A percentile compares a stretch with the other conserved stretches of the same genome.
These are phyloP conservation scores for Ophidiomyces ophidiicola DNA, from an alignment of 2,329 filamentous ascomycete genomes.

Conservation along the genomic window DNA sequence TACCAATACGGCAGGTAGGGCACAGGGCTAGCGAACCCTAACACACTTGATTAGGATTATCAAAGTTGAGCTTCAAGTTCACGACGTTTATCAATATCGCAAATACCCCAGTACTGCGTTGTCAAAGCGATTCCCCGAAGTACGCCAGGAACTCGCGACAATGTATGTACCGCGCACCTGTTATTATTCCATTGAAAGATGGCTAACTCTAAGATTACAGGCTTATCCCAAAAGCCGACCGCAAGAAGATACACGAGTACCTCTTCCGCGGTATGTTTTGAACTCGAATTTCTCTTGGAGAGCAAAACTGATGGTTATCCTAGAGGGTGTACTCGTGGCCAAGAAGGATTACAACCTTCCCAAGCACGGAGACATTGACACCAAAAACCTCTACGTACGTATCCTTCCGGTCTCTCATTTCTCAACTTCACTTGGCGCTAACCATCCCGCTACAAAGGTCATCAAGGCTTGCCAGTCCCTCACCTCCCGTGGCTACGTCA, in stretches of 20 bases:
- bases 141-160: slow-evolving; percentile 43
- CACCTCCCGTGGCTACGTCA: slow-evolving; percentile 94
- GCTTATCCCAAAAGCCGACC: slow-evolving; percentile 99
- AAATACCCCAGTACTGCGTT: slow-evolving; percentile 23
- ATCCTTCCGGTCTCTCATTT: not conserved
- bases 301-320: slow-evolving; percentile 17
- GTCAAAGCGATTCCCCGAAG: slow-evolving; percentile 44
- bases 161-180: slow-evolving; percentile 28
- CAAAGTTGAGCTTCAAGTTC: slow-evolving; percentile 6
- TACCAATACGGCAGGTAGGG: slow-evolving; percentile 10
- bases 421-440: not conserved
- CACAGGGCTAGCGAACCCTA: slow-evolving; percentile 15
- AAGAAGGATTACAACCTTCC: slow-evolving; percentile 99
- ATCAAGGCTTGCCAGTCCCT: slow-evolving; percentile 99
- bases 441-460: slow-evolving; percentile 40
- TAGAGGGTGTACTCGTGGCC: slow-evolving; percentile 77
- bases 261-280: slow-evolving; percentile 69
- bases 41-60: slow-evolving; percentile 6
- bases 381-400: slow-evolving; percentile 88
- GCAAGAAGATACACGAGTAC: slow-evolving; percentile 99
- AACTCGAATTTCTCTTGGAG: no score
- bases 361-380: slow-evolving; percentile 97
- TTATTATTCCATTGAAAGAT: not conserved
- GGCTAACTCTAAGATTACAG: slow-evolving; percentile 32
- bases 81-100: not conserved